phyloP scores from a whole-genome alignment of 139 green algal species.

The Spirogloea muscicola region DNA sequence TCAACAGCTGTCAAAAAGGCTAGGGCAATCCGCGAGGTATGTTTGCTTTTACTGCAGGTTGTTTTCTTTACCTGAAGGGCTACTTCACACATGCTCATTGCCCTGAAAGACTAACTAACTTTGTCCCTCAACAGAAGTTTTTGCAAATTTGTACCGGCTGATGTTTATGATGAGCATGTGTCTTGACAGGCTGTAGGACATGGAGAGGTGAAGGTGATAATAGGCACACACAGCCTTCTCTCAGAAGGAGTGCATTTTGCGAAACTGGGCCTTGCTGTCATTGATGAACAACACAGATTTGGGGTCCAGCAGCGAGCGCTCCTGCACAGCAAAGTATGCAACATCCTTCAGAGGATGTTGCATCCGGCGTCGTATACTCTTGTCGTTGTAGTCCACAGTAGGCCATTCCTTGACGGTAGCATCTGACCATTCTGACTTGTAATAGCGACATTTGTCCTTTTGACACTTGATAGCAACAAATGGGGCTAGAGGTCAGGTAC shows the following conservation, averaged over 20 bases:
- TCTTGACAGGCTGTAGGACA: slow-evolving; percentile 36
- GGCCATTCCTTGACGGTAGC: not conserved
- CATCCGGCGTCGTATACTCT: not conserved
- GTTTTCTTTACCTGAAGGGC: too few species aligned
- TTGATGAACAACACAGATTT: slow-evolving; percentile 92
- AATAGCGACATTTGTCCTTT: not conserved
- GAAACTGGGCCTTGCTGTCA: slow-evolving; percentile 73
- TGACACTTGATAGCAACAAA: not conserved
- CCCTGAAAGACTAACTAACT: too few species aligned
- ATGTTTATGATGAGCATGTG: not conserved
- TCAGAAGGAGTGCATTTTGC: slow-evolving; percentile 58
- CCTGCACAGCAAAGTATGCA: slow-evolving; percentile 44
- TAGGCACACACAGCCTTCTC: slow-evolving; percentile 87
- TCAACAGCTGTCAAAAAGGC: slow-evolving; percentile 38
- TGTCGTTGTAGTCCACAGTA: not conserved
- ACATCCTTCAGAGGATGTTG: not conserved
- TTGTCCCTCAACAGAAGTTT: not conserved
- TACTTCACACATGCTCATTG: too few species aligned
- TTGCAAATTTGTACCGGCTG: not conserved
- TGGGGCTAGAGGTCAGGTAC: not conserved
- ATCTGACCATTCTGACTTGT: not conserved
- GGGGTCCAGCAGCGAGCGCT: slow-evolving; percentile 46
- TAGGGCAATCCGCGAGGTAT: slow-evolving; percentile 23
- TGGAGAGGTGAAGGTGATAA: slow-evolving; percentile 63
- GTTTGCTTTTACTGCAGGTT: too few species aligned